A percentile compares a stretch with the other conserved stretches of the same genome.
These are phyloP conservation scores for Firmiana major DNA, from an alignment of 345 rosid species.

Conservation along the genomic window DNA sequence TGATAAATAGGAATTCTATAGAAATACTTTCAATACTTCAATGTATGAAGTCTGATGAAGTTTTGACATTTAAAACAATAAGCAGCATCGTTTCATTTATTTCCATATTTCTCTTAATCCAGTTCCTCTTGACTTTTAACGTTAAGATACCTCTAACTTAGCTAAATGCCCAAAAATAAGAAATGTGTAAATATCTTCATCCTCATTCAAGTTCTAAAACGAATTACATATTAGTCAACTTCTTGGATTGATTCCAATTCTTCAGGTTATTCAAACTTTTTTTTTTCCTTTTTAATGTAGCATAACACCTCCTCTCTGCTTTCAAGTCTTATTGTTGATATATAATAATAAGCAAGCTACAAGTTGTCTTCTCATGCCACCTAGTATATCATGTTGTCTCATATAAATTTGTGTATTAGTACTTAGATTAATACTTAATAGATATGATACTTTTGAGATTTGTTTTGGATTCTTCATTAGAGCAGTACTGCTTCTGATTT, in stretches of 20 bases:
- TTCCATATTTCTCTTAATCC: neutral
- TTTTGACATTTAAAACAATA: neutral
- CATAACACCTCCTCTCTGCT: neutral
- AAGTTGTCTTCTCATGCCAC: neutral
- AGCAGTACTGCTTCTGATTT: neutral
- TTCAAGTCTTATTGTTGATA: neutral
- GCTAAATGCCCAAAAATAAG: neutral
- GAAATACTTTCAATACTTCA: neutral
- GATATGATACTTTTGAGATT: neutral
- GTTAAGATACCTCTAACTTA: neutral
- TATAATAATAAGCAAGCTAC: neutral
- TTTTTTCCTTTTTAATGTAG: neutral
- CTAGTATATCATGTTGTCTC: neutral
- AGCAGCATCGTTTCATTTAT: slow-evolving; percentile 2
- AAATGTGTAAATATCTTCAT: neutral
- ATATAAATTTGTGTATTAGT: neutral
- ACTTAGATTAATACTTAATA: neutral
- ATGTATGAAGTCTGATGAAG: neutral
- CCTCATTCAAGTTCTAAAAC: neutral
- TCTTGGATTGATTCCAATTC: neutral
- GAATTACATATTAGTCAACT: neutral
- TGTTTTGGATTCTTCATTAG: neutral
- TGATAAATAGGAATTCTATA: neutral
- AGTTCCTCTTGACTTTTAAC: neutral
- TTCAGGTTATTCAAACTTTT: neutral